Base-by-base conservation (phyloP, 805 yeast genomes). In the Cyberlindnera japonica region DNA sequence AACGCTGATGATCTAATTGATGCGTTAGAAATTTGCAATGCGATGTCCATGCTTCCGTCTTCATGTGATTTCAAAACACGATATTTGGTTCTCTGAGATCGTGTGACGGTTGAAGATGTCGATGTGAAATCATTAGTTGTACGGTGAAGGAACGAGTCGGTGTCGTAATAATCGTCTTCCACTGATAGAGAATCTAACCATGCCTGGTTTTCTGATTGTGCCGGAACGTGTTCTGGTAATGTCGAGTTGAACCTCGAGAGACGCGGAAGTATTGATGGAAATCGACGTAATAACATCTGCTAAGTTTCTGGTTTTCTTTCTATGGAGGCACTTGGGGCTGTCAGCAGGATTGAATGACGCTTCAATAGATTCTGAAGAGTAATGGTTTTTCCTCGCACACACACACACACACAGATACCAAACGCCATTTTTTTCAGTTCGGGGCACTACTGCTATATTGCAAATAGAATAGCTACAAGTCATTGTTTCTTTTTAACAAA, bases 141-240 rank as follows among this genome's bases (percentile, higher is more conserved):
- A 7, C 44, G 29, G 13, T 22, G 22, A 12, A 25, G 19, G 37
- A 37, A 40, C 11, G 40, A 19, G 23, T 43, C 50, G 10, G 33
- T 22, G 3, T 28, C 20, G 22, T 33, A 35, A 6, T 26, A 34
- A 14, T 38, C 35, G 17, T 37, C 32, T 12, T 40, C 33, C 7
- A 39, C 31, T 9, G 41, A 15, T 12, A 50, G 35, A 14, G 46
- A 47, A 18, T 59, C 57, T 17, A 70, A 48, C 75, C 75, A 70
- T 26, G 55, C 54, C 40, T 70, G 73, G 43, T 70, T 70, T 33
- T 67, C 72, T 3, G 60, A 44, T 13, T 64, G 65, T 17, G 63
- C 64, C 2, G 75, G 74, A 2, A 72, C 65, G 48, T 63, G 67
- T 15, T 21, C 23, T n/a, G 35, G 35, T 5, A 32, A 14, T 6